Conservation (phyloP, 1,284 basidiomycete species). For the Volvariella volvacea region DNA sequence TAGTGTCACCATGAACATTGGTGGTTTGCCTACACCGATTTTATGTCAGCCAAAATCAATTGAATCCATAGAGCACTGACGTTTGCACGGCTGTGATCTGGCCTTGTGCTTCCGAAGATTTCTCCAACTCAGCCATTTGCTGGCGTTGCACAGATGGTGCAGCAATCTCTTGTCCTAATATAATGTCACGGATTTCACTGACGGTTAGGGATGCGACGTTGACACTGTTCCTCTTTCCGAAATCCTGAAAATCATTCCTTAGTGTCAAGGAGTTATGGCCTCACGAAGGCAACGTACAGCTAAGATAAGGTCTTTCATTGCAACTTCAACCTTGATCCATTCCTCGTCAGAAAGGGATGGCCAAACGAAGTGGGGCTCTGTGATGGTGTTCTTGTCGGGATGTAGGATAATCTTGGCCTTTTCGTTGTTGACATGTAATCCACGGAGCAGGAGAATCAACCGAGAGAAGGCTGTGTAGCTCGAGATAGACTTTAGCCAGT, state of each 20-base stretch:
- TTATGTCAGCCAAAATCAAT: slow-evolving; percentile 11
- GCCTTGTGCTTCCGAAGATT: slow-evolving; percentile 87
- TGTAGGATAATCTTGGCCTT: slow-evolving; percentile 96
- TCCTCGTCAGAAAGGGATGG: slow-evolving; percentile 92
- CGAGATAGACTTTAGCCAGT: slow-evolving; percentile 98
- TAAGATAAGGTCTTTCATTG: slow-evolving; percentile 90
- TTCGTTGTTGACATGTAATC: slow-evolving; percentile 98
- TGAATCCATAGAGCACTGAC: slow-evolving; percentile 25
- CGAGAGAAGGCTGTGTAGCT: slow-evolving; percentile 99
- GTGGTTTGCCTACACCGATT: slow-evolving; percentile 73
- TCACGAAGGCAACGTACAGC: slow-evolving; percentile 39
- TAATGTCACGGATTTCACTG: slow-evolving; percentile 95
- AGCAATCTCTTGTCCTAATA: slow-evolving; percentile 95
- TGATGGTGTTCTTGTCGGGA: slow-evolving; percentile 91
- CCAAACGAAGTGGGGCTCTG: slow-evolving; percentile 98
- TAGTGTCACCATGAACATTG: slow-evolving; percentile 95
- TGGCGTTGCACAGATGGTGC: slow-evolving; percentile 92
- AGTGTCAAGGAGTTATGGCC: slow-evolving; percentile 7
- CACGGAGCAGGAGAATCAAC: slow-evolving; percentile 90
- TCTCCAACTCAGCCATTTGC: slow-evolving; percentile 99
- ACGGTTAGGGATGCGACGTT: slow-evolving; percentile 97
- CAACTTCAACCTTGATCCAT: slow-evolving; percentile 99
- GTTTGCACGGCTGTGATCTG: slow-evolving; percentile 98
- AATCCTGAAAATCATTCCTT: slow-evolving; percentile 56
- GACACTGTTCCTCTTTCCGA: slow-evolving; percentile 98